Base-by-base conservation (phyloP, 352 stramenopile species). In the Thalassiosira hispida region DNA sequence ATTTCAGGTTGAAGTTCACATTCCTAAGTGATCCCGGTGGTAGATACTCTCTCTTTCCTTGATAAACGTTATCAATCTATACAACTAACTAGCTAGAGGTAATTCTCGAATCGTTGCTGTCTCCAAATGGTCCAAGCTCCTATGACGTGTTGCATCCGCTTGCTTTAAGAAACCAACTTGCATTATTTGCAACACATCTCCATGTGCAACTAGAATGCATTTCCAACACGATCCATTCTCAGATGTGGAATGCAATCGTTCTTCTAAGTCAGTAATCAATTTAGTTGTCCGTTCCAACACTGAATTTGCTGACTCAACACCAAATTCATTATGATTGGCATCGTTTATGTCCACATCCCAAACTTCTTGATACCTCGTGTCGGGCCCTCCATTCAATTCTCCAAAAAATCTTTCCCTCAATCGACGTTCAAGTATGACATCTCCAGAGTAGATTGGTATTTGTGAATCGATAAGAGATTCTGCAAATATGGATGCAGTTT, bases 111-210 rank as follows among this genome's bases (percentile, higher is more conserved):
- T 67, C 12, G 73, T 91, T 1, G 88, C 88, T 2, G 86, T 93
- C 74, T 93, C 86, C 63, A 93, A 75, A 81, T 93, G 88, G 22
- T 86, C 40, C 63, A 93, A 68, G 46, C 69, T 82, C 42, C 88
- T 68, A 74, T 93, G 88, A 42, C 73, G 51, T 0, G 61, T 69
- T 33, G 69, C 76, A 81, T 91, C 79, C 47, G 77, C 63, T 46
- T 84, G 63, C 31, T 73, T 81, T 42, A 59, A 60, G 71, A 94
- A 93, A 22, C 75, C 85, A 6, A 88, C 93, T 66, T 93, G 90
- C 11, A 92, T 61, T 29, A 94, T 94, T 71, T 94, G 90, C 23
- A 94, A 63, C 16, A 94, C 90, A 78, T 94, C 90, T 8, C 90
- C 90, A 79, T 94, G 90, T 9, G 90, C 90, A 2, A 93, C 86